Conservation (phyloP, 139 green algal genomes). For the Gonium pectorale region DNA sequence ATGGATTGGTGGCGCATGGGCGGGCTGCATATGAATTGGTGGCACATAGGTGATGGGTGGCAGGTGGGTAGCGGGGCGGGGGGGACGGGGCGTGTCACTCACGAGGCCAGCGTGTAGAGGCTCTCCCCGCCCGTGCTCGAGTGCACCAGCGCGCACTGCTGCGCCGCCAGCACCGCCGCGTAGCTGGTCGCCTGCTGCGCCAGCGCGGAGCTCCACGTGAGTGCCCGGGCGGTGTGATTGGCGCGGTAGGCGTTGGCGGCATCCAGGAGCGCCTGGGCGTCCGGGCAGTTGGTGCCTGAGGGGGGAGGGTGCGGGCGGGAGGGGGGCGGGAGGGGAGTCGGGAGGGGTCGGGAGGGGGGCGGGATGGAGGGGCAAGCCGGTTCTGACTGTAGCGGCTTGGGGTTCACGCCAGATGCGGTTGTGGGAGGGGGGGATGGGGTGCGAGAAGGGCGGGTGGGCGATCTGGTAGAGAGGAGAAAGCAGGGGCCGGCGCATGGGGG, state of each 20-base stretch:
- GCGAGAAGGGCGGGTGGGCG: too few species aligned
- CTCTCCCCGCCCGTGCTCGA: not conserved
- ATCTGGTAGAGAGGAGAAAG: not conserved
- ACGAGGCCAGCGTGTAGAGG: not conserved
- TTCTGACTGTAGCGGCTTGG: too few species aligned
- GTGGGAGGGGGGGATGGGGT: too few species aligned
- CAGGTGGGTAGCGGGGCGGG: too few species aligned
- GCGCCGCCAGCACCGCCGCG: slow-evolving; percentile 4
- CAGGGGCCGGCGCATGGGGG: not conserved
- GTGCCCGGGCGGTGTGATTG: not conserved
- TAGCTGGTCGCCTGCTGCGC: not conserved
- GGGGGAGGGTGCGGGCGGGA: not conserved
- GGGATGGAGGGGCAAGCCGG: not conserved
- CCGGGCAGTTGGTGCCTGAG: slow-evolving; percentile 13
- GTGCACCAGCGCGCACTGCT: slow-evolving; percentile 17
- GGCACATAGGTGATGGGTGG: too few species aligned
- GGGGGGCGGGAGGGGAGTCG: not conserved
- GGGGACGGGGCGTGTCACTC: not conserved
- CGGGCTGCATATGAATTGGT: too few species aligned
- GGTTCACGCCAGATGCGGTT: too few species aligned
- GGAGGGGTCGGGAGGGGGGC: not conserved
- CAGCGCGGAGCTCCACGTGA: not conserved
- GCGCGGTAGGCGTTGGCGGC: slow-evolving; percentile 2
- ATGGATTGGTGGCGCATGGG: too few species aligned
- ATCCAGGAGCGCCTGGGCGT: not conserved